Base-by-base conservation (phyloP, 441 rosid genomes). In the Geranium incanum region DNA sequence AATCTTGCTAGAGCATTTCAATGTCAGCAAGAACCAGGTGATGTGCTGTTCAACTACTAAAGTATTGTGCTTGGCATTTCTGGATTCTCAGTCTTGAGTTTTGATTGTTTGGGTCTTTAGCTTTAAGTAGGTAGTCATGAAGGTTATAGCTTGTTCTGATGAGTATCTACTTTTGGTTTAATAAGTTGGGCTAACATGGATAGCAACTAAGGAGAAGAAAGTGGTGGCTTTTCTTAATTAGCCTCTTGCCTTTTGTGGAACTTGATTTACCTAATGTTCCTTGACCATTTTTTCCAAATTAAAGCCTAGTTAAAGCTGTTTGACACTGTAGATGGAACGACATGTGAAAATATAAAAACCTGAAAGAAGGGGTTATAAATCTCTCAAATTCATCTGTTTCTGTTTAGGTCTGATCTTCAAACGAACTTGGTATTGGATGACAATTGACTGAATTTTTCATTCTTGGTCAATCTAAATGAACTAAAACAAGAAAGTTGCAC, bases 1-100 rank as follows among this genome's bases (percentile, higher is more conserved):
- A 72, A 77, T 82, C 74, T 78, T 78, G 65, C 75, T 75, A 57
- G 83, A 73, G 75, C 81, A 84, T 75, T 81, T 76, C 78, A 89
- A 89, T 70, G 79, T 86, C 57, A 87, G 88, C 78, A 76, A 67
- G 72, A 81, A 76, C 78, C 87, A 82, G 52, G 52, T 45, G 52
- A 45, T 45, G 52, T 45, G 52, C 7, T 45, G 33, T 45, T 45
- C 13, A 45, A 45, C 3, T 45, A 45, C 52, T 45, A 45, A 45
- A 45, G 13, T 66, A 15, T 60, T 21, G 50, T 75, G 69, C 62
- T 65, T 59, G 5, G n/a, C 55, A 72, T 43, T 55, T 69, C 66
- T 38, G 23, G 21, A 71, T 5, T 72, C 12, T 45, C 18, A 64
- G 52, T 45, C 11, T 45, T 45, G 52, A 45, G n/a, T 45, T 12